Evolutionary conservation across 2,329 filamentous ascomycete species (phyloP).

Genomic region (Pseudogymnoascus sp.): DNA sequence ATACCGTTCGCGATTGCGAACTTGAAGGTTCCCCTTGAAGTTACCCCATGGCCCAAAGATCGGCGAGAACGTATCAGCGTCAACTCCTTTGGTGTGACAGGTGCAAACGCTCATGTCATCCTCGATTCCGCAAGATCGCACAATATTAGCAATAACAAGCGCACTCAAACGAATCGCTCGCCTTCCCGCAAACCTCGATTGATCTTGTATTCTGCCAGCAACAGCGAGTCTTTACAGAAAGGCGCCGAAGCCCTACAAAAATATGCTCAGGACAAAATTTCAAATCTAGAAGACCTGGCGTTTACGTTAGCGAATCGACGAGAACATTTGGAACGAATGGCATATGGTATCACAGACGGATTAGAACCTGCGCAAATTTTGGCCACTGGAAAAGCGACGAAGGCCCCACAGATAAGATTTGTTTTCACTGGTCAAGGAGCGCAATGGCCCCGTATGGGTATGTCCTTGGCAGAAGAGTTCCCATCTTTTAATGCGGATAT

Average conservation of each 20-base stretch:
- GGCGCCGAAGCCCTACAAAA: neutral
- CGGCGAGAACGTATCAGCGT: conserved; percentile 14
- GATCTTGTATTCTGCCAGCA: neutral
- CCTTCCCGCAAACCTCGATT: neutral
- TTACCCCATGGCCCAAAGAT: neutral
- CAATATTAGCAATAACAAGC: neutral
- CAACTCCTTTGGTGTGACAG: conserved; percentile 36
- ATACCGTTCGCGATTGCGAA: neutral
- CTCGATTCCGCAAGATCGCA: neutral
- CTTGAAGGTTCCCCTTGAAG: neutral
- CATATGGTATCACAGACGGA: conserved; percentile 10
- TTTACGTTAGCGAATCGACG: conserved; percentile 11
- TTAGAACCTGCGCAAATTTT: neutral
- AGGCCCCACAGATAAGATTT: neutral
- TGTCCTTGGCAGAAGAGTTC: conserved; percentile 13
- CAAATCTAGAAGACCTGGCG: conserved; percentile 11
- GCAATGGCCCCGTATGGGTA: conserved; percentile 22
- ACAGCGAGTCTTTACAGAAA: neutral
- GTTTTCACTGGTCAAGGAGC: conserved; percentile 23
- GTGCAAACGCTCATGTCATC: conserved; percentile 40
- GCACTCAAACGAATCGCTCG: neutral
- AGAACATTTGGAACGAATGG: conserved; percentile 6
- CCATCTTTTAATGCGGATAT: neutral
- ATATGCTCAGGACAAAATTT: neutral
- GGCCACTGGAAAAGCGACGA: neutral